phyloP scores from a whole-genome alignment of 1,284 basidiomycete species.

The Fomitopsis schrenkii region DNA sequence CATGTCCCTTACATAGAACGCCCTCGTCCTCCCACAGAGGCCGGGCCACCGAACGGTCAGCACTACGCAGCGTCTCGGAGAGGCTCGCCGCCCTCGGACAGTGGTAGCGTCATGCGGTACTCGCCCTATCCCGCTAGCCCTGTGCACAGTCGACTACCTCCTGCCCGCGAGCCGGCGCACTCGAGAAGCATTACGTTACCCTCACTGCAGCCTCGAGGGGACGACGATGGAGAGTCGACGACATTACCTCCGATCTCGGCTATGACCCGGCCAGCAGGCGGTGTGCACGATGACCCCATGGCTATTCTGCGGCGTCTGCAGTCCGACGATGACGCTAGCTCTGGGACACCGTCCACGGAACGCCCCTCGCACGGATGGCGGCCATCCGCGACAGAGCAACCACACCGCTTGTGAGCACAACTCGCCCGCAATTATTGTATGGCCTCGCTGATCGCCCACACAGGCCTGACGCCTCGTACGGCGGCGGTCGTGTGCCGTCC shows the following conservation, averaged over 20 bases:
- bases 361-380: conserved; percentile 13
- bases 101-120: conserved; percentile 25
- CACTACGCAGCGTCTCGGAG: conserved; percentile 5
- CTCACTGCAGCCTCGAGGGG: conserved; percentile 15
- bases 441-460: conserved; percentile 5
- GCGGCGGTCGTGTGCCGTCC: conserved; percentile 5
- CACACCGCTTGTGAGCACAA: conserved; percentile 7
- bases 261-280: conserved; percentile 47
- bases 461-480: conserved; percentile 24
- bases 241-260: conserved; percentile 60
- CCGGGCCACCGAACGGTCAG: conserved; percentile 7
- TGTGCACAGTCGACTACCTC: conserved; percentile 15
- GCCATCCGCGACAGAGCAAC: conserved; percentile 8
- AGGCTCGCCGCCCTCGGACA: conserved; percentile 15
- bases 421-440: conserved; percentile 4
- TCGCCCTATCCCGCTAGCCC: conserved; percentile 38
- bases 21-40: conserved; percentile 9
- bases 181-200: conserved; percentile 7
- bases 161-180: conserved; percentile 12
- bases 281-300: conserved; percentile 48
- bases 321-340: conserved; percentile 38
- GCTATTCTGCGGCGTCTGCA: conserved; percentile 57
- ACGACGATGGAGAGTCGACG: conserved; percentile 32
- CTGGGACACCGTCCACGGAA: neutral
- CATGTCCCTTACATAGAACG: conserved; percentile 25